Evolutionary conservation across 1,139 yeast genomes (phyloP).

Genomic region (Taiozyma sp.): DNA sequence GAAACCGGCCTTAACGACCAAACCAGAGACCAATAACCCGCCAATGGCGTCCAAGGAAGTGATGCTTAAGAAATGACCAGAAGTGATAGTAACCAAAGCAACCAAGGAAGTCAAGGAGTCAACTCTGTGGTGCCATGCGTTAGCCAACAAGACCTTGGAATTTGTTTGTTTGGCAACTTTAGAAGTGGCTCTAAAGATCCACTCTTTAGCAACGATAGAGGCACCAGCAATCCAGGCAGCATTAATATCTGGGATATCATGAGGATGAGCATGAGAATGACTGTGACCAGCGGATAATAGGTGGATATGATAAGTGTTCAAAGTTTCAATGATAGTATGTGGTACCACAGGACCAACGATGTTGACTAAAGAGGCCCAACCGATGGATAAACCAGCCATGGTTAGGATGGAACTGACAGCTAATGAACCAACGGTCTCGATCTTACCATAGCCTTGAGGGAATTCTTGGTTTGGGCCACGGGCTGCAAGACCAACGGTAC

Average conservation of each 20-base stretch:
- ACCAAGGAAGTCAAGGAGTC: constrained; percentile 91
- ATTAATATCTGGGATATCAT: constrained; percentile 64
- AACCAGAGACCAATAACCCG: constrained; percentile 76
- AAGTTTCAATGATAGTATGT: constrained; percentile 42
- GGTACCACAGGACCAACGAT: constrained; percentile 69
- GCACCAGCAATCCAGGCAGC: constrained; percentile 97
- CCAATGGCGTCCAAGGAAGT: constrained; percentile 91
- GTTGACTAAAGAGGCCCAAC: constrained; percentile 77
- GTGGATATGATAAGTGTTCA: constrained; percentile 34
- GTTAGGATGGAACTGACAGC: constrained; percentile 80
- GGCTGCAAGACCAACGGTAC: constrained; percentile 78
- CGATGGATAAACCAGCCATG: constrained; percentile 87
- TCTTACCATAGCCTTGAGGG: constrained; percentile 90
- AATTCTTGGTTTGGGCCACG: constrained; percentile 60
- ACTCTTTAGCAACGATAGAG: constrained; percentile 80
- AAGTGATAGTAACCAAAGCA: constrained; percentile 82
- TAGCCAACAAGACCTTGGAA: constrained; percentile 88
- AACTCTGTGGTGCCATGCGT: constrained; percentile 99
- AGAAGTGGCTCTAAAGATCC: constrained; percentile 79
- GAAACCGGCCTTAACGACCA: constrained; percentile 83
- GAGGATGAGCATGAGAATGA: constrained; percentile 39
- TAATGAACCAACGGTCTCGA: constrained; percentile 88
- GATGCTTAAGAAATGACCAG: constrained; percentile 73
- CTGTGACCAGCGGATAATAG: constrained; percentile 28
- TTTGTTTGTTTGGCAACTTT: constrained; percentile 71